A percentile compares a stretch with the other conserved stretches of the same genome.
phyloP scores from a whole-genome alignment of 2,329 filamentous ascomycete genomes.

The Parascedosporium putredinis region DNA sequence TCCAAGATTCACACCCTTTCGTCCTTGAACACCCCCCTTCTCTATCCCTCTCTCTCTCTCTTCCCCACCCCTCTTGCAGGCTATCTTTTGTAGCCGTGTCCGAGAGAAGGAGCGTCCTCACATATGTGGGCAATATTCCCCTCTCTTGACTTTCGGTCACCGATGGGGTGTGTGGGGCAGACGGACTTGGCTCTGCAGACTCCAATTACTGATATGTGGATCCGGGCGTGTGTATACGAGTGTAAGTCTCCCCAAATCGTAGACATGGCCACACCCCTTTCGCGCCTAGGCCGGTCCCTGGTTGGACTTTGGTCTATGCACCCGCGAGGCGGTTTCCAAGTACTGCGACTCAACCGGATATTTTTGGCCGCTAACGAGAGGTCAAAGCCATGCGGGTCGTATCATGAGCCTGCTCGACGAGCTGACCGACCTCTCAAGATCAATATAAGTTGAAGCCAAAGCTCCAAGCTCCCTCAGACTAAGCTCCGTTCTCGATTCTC shows the following conservation, averaged over 20 bases:
- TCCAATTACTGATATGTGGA: background rate
- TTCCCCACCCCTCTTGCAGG: no score
- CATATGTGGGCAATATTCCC: background rate
- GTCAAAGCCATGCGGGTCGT: constrained; percentile 1
- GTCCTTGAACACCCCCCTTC: background rate
- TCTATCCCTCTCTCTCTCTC: no score
- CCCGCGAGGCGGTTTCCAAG: background rate
- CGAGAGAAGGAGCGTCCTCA: background rate
- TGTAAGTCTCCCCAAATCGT: background rate
- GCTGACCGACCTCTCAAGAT: background rate
- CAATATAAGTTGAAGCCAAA: constrained; percentile 8
- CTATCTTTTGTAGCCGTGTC: no score
- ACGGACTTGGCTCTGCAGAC: background rate
- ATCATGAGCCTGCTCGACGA: no score
- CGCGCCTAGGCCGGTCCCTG: background rate
- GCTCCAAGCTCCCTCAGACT: background rate
- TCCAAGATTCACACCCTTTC: background rate
- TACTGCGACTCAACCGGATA: background rate
- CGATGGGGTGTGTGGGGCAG: background rate
- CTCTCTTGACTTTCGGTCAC: constrained; percentile 1
- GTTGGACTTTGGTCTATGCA: background rate
- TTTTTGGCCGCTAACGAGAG: constrained; percentile 4
- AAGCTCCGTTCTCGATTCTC: background rate
- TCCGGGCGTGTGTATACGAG: background rate
- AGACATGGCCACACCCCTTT: background rate